Evolutionary conservation across 257 asterid species (phyloP), one percentile per base, ranked within the genome.

Genomic region (Scutellaria baicalensis): DNA sequence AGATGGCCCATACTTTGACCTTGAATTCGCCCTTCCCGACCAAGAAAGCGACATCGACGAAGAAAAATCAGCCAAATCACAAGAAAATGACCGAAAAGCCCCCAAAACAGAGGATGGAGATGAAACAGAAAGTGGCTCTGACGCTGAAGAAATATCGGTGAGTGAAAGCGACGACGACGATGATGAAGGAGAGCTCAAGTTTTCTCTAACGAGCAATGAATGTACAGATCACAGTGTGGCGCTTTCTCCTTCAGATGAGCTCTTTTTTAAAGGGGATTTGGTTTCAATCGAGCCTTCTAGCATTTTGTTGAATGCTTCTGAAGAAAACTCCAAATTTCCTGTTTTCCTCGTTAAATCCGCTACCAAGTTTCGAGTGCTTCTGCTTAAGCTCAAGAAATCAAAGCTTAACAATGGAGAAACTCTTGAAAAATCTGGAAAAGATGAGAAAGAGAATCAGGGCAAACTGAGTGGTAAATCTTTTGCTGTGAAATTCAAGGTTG

Each of bases 401-500:
- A 84, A 79, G 57, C 36, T 81, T 64, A 44, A 21, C 27, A 68
- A 71, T 35, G 77, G 70, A 1, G 73, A 55, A 7, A 71, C 35
- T 13, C 57, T 44, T 1, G 75, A 50, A 5, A 70, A 35, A 9
- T 10, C 59, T 9, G 33, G 33, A 27, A 27, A 27, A 27, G 83
- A 72, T 12, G 77, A 59, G 35, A 61, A 14, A 20, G 64, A 59
- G 31, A 61, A 42, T 14, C 52, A 49, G 56, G 72, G 51, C 5
- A 74, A 67, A 49, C 13, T 39, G 18, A 65, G 72, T 12, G 76
- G 77, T 17, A 80, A 71, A 69, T 73, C 85, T 12, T 74, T 84
- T 51, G 82, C 89, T 0, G 88, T 92, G 17, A 92, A 89, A 59
- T 72, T 86, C 2, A 89, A 83, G 42, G 85, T 81, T 1, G 96